Percentiles rank a stretch among this genome's conserved stretches.
phyloP scores from a whole-genome alignment of 2,329 filamentous ascomycete genomes.

The Pseudocercospora pini-densiflorae region DNA sequence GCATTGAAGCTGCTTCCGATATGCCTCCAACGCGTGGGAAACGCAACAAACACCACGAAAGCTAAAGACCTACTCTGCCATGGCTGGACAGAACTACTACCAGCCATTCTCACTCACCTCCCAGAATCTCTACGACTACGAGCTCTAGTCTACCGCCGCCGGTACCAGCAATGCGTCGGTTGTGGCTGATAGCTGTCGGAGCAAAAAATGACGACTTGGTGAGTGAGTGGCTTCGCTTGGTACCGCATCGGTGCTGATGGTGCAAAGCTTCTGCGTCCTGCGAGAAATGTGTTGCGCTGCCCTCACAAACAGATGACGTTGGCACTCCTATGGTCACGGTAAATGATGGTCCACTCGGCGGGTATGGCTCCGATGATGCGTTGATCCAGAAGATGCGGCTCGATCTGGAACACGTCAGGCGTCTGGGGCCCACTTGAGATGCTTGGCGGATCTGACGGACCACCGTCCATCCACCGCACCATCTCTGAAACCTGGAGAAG shows the following conservation, averaged over 20 bases:
- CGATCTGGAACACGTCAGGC: constrained; percentile 9
- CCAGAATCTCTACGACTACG: background rate
- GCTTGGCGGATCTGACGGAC: background rate
- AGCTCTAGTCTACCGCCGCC: background rate
- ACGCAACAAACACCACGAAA: background rate
- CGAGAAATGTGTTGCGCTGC: background rate
- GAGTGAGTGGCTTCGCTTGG: constrained; percentile 15
- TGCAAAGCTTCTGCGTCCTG: constrained; percentile 4
- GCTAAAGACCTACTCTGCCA: background rate
- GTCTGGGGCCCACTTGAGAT: background rate
- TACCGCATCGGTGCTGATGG: background rate
- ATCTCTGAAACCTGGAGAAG: constrained; percentile 3
- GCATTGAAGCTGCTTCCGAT: constrained; percentile 8
- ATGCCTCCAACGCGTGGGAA: background rate
- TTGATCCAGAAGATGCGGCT: background rate
- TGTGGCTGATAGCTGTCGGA: background rate
- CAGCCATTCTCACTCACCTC: background rate
- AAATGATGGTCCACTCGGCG: background rate
- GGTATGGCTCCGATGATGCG: constrained; percentile 2
- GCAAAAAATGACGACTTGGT: constrained; percentile 14
- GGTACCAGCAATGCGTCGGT: background rate
- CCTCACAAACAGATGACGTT: background rate
- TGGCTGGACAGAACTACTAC: background rate
- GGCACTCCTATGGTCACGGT: background rate
- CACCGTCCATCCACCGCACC: background rate